Conservation (phyloP, 306 rosid genomes). For the Pyrus communis region DNA sequence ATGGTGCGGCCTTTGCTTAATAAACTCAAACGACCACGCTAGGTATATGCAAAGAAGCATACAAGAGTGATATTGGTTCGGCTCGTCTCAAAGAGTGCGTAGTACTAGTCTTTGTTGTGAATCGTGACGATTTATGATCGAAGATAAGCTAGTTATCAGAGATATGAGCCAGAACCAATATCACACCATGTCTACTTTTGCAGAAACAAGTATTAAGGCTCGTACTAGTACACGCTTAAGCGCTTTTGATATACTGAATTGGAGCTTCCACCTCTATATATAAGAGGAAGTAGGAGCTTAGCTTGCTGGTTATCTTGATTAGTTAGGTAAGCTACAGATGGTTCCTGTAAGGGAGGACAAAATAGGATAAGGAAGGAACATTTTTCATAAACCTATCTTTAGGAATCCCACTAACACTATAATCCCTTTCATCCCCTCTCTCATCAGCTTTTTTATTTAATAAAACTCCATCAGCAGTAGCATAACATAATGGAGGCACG, state of each 20-base stretch:
- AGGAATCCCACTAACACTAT: not conserved
- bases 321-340: no score
- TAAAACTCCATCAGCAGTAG: not conserved
- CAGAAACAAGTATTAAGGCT: slow-evolving; percentile 8
- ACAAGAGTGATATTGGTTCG: slow-evolving; percentile 85
- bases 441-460: not conserved
- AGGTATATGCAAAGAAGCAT: slow-evolving; percentile 32
- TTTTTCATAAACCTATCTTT: not conserved
- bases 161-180: slow-evolving; percentile 55
- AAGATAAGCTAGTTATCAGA: no score
- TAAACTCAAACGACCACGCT: not conserved
- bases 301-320: no score
- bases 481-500: not conserved
- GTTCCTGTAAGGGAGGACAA: no score
- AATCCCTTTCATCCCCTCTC: not conserved
- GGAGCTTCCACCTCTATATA: not conserved
- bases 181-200: slow-evolving; percentile 59
- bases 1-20: not conserved
- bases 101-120: no score
- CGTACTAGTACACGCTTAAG: not conserved
- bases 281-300: not conserved
- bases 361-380: not conserved
- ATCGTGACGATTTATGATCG: not conserved
- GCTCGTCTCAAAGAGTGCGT: slow-evolving; percentile 28
- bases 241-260: not conserved